Percentiles rank a stretch among this genome's conserved stretches.
phyloP scores from a whole-genome alignment of 2,329 filamentous ascomycete genomes.

The Beauveria sp. region DNA sequence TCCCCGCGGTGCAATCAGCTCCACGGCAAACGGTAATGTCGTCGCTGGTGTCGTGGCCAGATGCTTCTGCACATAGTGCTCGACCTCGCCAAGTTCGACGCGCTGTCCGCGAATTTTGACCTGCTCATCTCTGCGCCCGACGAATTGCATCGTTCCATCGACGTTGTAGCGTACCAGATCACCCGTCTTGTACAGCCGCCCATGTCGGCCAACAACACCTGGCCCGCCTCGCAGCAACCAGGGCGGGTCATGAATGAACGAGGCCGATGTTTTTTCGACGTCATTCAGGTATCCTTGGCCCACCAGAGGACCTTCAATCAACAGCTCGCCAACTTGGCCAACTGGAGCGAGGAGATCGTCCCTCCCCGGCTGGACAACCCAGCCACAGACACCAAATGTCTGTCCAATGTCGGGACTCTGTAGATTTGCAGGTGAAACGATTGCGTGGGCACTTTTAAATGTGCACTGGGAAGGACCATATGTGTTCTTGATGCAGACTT shows the following conservation, averaged over 20 bases:
- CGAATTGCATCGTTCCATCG: slow-evolving; percentile 12
- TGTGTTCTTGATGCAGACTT: not conserved
- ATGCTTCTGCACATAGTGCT: slow-evolving; percentile 8
- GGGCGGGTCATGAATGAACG: slow-evolving; percentile 20
- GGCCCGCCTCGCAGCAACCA: slow-evolving; percentile 24
- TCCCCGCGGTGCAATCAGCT: not conserved
- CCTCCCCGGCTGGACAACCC: not conserved
- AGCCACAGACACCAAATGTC: not conserved
- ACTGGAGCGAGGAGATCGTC: not conserved
- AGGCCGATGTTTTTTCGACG: slow-evolving; percentile 24
- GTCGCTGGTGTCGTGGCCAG: not conserved
- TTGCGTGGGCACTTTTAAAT: not conserved
- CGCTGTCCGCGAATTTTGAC: slow-evolving; percentile 16
- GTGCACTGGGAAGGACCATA: slow-evolving; percentile 8
- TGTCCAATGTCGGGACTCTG: not conserved
- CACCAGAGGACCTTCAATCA: slow-evolving; percentile 2
- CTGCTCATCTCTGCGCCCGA: slow-evolving; percentile 15
- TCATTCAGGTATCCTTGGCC: slow-evolving; percentile 4
- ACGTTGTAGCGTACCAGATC: slow-evolving; percentile 40
- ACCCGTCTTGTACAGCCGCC: slow-evolving; percentile 43
- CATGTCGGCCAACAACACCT: slow-evolving; percentile 19
- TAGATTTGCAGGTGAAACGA: not conserved
- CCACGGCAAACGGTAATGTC: not conserved
- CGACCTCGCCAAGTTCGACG: slow-evolving; percentile 15
- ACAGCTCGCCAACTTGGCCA: slow-evolving; percentile 8